Conservation (phyloP, 169 alveolate genomes). For the Plasmodium inui region DNA sequence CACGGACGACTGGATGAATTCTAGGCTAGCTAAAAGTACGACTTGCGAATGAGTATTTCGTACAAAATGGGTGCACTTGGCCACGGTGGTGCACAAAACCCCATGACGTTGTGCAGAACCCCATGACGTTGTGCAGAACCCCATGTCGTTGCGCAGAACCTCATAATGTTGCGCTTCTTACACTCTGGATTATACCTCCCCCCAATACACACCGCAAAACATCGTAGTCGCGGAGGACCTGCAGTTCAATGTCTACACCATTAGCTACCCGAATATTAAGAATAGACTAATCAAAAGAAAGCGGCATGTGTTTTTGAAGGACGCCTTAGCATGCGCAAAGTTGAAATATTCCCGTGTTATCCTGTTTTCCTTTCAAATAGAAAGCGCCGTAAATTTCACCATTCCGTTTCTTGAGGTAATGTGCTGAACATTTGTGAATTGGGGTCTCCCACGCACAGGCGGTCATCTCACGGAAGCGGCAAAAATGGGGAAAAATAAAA, state of each 20-base stretch:
- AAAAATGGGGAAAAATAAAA: background rate
- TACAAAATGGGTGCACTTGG: background rate
- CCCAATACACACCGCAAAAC: background rate
- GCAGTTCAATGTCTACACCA: conserved; percentile 39
- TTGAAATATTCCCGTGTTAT: conserved; percentile 28
- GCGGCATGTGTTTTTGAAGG: conserved; percentile 39
- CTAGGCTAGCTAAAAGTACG: conserved; percentile 44
- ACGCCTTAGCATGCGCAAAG: conserved; percentile 45
- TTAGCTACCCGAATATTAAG: conserved; percentile 57
- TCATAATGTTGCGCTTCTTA: background rate
- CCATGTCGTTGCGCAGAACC: background rate
- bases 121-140: background rate
- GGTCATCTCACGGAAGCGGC: background rate
- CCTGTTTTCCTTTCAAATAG: conserved; percentile 57
- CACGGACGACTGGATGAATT: conserved; percentile 64
- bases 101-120: background rate
- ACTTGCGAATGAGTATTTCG: background rate
- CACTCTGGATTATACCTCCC: background rate
- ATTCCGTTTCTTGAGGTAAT: conserved; percentile 70
- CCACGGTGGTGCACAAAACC: background rate
- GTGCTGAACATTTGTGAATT: background rate
- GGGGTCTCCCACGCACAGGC: background rate
- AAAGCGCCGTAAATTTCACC: conserved; percentile 50
- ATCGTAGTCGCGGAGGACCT: conserved; percentile 30
- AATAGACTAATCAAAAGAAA: conserved; percentile 10